phyloP scores from a whole-genome alignment of 2,329 filamentous ascomycete species.

The Diaporthe ampelina region DNA sequence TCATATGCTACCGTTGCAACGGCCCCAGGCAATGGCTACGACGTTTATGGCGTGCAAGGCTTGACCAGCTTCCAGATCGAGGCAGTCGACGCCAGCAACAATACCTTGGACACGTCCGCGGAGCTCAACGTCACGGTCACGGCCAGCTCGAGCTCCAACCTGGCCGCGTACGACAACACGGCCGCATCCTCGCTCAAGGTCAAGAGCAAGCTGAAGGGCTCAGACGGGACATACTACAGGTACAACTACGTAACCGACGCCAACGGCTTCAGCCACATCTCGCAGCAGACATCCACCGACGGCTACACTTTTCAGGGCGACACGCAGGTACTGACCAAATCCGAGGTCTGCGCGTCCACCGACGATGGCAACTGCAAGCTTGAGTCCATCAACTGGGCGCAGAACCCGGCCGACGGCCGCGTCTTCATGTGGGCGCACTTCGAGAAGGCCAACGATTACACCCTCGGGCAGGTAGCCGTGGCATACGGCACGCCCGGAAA shows the following conservation, averaged over 20 bases:
- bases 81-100: conserved; percentile 10
- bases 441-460: conserved; percentile 11
- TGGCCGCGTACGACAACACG: conserved; percentile 6
- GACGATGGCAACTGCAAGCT: conserved; percentile 17
- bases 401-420: not conserved
- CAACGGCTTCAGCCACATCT: conserved; percentile 13
- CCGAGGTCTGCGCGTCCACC: conserved; percentile 8
- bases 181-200: conserved; percentile 12
- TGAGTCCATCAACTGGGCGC: conserved; percentile 18
- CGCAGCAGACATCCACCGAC: conserved; percentile 15
- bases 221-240: conserved; percentile 9
- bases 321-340: not conserved
- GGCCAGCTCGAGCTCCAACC: not conserved
- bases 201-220: conserved; percentile 10
- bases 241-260: not conserved
- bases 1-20: conserved; percentile 3
- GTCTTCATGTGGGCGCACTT: conserved; percentile 23
- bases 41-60: conserved; percentile 1
- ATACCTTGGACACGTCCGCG: not conserved
- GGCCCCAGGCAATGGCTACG: conserved; percentile 9
- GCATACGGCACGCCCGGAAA: not conserved
- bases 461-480: conserved; percentile 6
- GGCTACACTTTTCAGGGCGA: conserved; percentile 4
- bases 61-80: conserved; percentile 13
- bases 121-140: not conserved